Evolutionary conservation across 345 rosid species (phyloP), one percentile per base, ranked within the genome.

Genomic region (Camelina laxa): DNA sequence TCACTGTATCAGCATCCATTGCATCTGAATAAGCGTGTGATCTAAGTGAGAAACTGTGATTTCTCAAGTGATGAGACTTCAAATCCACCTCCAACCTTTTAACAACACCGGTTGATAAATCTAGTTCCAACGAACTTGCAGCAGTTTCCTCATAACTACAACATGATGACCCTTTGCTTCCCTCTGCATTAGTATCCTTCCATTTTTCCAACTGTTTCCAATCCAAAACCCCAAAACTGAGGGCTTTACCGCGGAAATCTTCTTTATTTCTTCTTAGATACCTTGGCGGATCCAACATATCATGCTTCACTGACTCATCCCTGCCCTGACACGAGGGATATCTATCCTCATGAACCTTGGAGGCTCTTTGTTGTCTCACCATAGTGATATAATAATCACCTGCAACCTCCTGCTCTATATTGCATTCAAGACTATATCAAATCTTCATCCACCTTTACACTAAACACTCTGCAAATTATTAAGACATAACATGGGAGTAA

Each of bases 141-240:
- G 73, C 60, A 39, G 59, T 73, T 66, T 78, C 90, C 53, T n/a
- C 72, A 51, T 74, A 63, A 62, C 79, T 79, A 51, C 83, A 72
- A 27, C 55, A 75, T 20, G 65, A 63, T 17, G 65, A 63, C 51
- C 58, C 76, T 24, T 44, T 68, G 57, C 20, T 57, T 72, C 49
- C 49, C n/a, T 79, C 80, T 84, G 63, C 27, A 74, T 49, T 67
- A 70, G 38, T 75, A 55, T 76, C 56, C 60, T 84, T 89, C 87
- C 86, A 86, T 63, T 82, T 82, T 56, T 85, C 89, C 17, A 93
- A 72, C 74, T 78, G 85, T 19, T 81, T 62, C 98, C 98, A 89
- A 76, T 93, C 98, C 65, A 93, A 70, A 81, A 93, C 98, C 44
- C 98, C 97, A 21, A 91, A 82, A 84, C 88, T 89, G 65, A 91